Evolutionary conservation across 179 eudicot species (phyloP).

Genomic region (Carnegiea gigantea): DNA sequence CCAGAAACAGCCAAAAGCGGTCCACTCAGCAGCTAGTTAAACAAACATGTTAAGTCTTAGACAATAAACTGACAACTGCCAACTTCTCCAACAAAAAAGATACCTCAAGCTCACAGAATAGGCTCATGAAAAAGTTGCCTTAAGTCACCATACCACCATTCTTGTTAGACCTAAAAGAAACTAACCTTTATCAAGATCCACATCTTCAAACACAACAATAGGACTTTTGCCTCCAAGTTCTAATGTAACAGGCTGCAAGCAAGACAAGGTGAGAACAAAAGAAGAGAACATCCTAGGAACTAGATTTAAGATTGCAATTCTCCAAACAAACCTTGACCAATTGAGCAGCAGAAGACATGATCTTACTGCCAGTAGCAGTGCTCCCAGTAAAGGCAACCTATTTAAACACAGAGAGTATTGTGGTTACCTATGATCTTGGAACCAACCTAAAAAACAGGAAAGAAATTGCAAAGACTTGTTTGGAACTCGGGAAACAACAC

Average conservation of each 20-base stretch:
- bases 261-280: slow-evolving; percentile 19
- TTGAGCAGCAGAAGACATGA: slow-evolving; percentile 92
- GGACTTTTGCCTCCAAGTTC: slow-evolving; percentile 99
- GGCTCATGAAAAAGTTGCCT: background rate
- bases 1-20: slow-evolving; percentile 96
- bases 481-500: background rate
- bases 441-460: background rate
- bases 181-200: slow-evolving; percentile 90
- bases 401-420: slow-evolving; percentile 18
- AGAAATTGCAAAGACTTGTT: background rate
- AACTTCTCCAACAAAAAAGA: background rate
- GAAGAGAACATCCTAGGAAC: slow-evolving; percentile 8
- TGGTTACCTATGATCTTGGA: background rate
- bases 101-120: background rate
- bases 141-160: background rate
- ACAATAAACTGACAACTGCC: background rate
- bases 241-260: slow-evolving; percentile 82
- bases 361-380: slow-evolving; percentile 81
- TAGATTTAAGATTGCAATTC: background rate
- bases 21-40: slow-evolving; percentile 89
- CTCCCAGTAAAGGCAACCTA: slow-evolving; percentile 99
- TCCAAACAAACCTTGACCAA: slow-evolving; percentile 63
- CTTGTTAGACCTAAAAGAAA: slow-evolving; percentile 17
- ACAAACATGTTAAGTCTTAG: slow-evolving; percentile 9
- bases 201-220: slow-evolving; percentile 90